A percentile compares a stretch with the other conserved stretches of the same genome.
Evolutionary conservation across 176 grass and related monocot genomes (phyloP).

Genomic region (Zea luxurians): DNA sequence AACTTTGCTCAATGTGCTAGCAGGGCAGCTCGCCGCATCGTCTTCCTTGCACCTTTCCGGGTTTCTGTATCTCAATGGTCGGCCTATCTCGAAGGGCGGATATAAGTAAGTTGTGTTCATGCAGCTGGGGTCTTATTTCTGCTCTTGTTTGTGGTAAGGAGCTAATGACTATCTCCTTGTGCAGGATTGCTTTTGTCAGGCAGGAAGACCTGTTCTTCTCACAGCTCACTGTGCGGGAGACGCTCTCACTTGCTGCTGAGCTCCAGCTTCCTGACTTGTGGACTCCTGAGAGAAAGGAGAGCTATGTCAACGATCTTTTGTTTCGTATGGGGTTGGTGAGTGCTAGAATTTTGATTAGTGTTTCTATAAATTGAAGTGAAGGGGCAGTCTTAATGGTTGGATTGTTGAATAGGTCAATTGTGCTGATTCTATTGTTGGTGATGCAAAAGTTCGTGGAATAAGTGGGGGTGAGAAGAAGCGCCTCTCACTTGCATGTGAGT

Average conservation of each 20-base stretch:
- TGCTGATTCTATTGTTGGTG: conserved; percentile 90
- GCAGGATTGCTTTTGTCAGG: conserved; percentile 77
- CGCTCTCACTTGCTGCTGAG: conserved; percentile 79
- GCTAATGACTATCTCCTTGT: conserved; percentile 21
- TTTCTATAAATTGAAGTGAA: conserved; percentile 5
- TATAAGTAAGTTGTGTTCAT: conserved; percentile 65
- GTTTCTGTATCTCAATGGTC: conserved; percentile 60
- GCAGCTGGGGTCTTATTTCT: background rate
- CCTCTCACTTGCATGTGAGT: conserved; percentile 83
- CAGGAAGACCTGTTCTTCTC: conserved; percentile 95
- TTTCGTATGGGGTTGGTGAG: conserved; percentile 89
- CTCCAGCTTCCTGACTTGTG: conserved; percentile 74
- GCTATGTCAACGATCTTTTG: conserved; percentile 73
- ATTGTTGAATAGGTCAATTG: conserved; percentile 62
- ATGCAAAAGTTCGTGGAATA: conserved; percentile 92
- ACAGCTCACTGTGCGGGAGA: conserved; percentile 80
- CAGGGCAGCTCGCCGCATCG: conserved; percentile 69
- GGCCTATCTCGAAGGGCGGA: conserved; percentile 46
- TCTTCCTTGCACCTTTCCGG: conserved; percentile 73
- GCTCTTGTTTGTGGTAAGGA: background rate
- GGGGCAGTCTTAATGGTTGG: background rate
- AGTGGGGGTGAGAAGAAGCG: conserved; percentile 98
- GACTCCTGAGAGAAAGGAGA: conserved; percentile 59
- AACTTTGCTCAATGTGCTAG: conserved; percentile 87
- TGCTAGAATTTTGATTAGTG: conserved; percentile 1